These are phyloP conservation scores for Ophiostoma perfectum DNA, from an alignment of 2,329 filamentous ascomycete genomes.

Conservation along the genomic window DNA sequence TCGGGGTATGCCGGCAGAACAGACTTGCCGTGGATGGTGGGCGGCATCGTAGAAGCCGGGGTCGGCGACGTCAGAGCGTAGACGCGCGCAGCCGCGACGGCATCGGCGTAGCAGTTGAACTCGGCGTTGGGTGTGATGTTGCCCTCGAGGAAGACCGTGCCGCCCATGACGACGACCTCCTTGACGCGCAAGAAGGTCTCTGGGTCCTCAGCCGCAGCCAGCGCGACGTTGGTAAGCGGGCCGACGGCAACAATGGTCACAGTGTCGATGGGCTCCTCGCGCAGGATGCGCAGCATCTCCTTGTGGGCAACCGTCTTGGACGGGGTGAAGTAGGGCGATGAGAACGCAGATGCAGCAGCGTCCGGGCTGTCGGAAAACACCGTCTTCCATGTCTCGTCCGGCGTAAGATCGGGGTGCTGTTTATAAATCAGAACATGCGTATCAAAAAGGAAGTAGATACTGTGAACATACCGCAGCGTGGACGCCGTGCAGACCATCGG, in stretches of 20 bases:
- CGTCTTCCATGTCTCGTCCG: slow-evolving; percentile 66
- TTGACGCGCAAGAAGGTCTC: slow-evolving; percentile 84
- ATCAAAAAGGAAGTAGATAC: no score
- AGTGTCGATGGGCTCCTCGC: slow-evolving; percentile 73
- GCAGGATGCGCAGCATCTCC: slow-evolving; percentile 83
- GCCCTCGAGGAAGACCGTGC: slow-evolving; percentile 70
- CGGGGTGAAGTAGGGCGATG: slow-evolving; percentile 63
- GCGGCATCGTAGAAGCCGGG: slow-evolving; percentile 76
- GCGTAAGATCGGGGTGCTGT: slow-evolving; percentile 64
- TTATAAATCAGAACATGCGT: no score
- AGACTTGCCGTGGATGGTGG: slow-evolving; percentile 47
- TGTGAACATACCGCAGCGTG: slow-evolving; percentile 43
- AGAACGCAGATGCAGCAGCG: slow-evolving; percentile 33
- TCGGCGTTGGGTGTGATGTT: slow-evolving; percentile 84
- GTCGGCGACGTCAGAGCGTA: slow-evolving; percentile 69
- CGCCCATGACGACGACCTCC: slow-evolving; percentile 94
- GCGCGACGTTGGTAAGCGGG: slow-evolving; percentile 85
- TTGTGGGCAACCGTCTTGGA: slow-evolving; percentile 69
- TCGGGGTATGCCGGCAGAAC: slow-evolving; percentile 58
- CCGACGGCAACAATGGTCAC: slow-evolving; percentile 88
- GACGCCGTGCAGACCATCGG: slow-evolving; percentile 71
- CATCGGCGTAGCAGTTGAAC: slow-evolving; percentile 93
- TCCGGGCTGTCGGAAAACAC: slow-evolving; percentile 50
- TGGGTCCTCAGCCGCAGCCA: slow-evolving; percentile 82
- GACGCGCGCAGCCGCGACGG: slow-evolving; percentile 68